Base-by-base conservation (phyloP, 345 rosid genomes). In the Arabidopsis thaliana region DNA sequence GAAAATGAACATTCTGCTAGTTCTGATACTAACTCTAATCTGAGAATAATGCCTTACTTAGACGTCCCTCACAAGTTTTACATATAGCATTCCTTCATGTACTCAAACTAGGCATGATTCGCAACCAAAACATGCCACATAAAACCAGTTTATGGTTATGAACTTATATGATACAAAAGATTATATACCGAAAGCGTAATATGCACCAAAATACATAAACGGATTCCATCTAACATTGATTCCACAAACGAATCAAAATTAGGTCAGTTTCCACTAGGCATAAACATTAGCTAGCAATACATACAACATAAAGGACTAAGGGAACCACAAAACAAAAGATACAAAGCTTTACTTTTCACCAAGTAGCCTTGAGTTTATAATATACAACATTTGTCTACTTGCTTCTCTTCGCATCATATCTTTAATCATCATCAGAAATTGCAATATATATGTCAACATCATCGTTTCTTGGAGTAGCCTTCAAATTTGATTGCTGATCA, bases 311-410 rank as follows among this genome's bases (percentile, higher is more conserved):
- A 59, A 64, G 13, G 49, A 48, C 72, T 36, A 46, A 65, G 23
- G 51, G 71, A 64, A 78, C 51, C 75, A 58, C 78, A 59, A 22
- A 69, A 72, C 66, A 65, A 51, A 42, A 59, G 13, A 50, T 48
- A 73, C 30, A 46, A 25, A 55, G 6, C n/a, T 63, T 80, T 78
- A 71, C 78, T 74, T 74, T 77, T 82, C 58, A 84, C 83, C 72
- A 77, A 78, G 51, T 45, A 87, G 88, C 85, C 84, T 91, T 86
- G 62, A 85, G 89, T 76, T 88, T 85, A 53, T 85, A 87, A 79
- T 85, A 87, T 25, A 70, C 86, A 64, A 85, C 92, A 55, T 79
- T 90, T 6, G 82, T 72, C 44, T 80, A 79, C 78, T 82, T 86
- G 55, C 59, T 84, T 53, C 50, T 69, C 55, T 23, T 72, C 37